Evolutionary conservation across 2,329 filamentous ascomycete species (phyloP).

Genomic region (Dothideomycetidae sp.): DNA sequence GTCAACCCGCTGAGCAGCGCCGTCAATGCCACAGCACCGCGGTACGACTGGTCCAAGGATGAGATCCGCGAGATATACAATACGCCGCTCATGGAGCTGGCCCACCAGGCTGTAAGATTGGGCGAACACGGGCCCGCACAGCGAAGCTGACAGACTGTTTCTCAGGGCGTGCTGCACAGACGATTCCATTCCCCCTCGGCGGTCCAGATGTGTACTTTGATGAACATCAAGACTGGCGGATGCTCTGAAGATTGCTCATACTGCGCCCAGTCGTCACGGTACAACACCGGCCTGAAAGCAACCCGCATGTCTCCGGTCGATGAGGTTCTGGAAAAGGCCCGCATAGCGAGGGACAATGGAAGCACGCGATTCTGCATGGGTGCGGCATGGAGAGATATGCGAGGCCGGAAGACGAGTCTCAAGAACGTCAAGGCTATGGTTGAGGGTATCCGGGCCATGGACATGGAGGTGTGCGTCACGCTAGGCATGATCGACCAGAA

Average conservation of each 20-base stretch:
- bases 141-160: not conserved
- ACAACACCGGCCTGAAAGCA: slow-evolving; percentile 60
- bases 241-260: slow-evolving; percentile 90
- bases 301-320: slow-evolving; percentile 69
- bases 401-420: slow-evolving; percentile 68
- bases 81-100: slow-evolving; percentile 62
- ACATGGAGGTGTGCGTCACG: slow-evolving; percentile 88
- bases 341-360: slow-evolving; percentile 64
- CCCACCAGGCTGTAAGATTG: slow-evolving; percentile 19
- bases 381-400: slow-evolving; percentile 88
- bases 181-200: slow-evolving; percentile 72
- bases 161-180: slow-evolving; percentile 60
- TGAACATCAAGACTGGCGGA: slow-evolving; percentile 93
- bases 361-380: slow-evolving; percentile 93
- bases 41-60: slow-evolving; percentile 66
- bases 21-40: slow-evolving; percentile 44
- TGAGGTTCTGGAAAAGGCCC: slow-evolving; percentile 63
- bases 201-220: slow-evolving; percentile 84
- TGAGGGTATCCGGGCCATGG: slow-evolving; percentile 61
- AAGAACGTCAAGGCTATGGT: slow-evolving; percentile 82
- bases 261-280: slow-evolving; percentile 76
- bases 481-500: slow-evolving; percentile 71
- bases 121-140: not conserved
- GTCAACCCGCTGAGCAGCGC: slow-evolving; percentile 33
- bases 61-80: slow-evolving; percentile 74